Evolutionary conservation across 208 protist genomes (phyloP).

Genomic region (Phytomonas francai): DNA sequence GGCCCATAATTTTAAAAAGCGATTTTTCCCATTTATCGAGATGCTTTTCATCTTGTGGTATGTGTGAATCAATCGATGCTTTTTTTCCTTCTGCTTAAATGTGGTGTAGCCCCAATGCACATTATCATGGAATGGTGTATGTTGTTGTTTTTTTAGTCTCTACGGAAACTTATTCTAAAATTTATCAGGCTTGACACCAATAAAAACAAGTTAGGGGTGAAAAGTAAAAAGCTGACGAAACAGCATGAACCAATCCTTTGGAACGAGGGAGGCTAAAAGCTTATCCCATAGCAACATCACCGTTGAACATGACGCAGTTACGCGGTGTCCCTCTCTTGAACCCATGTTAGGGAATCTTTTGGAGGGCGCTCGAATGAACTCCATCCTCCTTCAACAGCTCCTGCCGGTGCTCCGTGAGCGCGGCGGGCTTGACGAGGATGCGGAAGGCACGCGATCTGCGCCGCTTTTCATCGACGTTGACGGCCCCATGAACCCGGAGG

Average conservation of each 20-base stretch:
- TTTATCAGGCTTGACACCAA: not conserved
- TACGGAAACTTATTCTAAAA: not conserved
- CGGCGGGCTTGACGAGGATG: not conserved
- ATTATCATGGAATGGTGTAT: not conserved
- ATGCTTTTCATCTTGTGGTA: not conserved
- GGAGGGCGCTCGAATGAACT: not conserved
- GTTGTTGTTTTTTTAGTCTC: not conserved
- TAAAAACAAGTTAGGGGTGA: not conserved
- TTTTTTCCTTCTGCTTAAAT: too few relatives aligned
- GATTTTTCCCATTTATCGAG: not conserved
- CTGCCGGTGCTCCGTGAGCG: slow-evolving; percentile 24
- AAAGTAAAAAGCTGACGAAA: not conserved
- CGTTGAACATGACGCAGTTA: not conserved
- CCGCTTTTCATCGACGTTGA: slow-evolving; percentile 51
- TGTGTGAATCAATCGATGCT: not conserved
- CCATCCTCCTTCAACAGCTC: slow-evolving; percentile 19
- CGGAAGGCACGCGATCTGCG: not conserved
- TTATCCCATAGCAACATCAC: not conserved
- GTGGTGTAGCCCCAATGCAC: not conserved
- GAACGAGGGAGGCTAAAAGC: not conserved
- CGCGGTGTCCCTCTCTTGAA: not conserved
- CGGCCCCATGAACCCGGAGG: slow-evolving; percentile 44
- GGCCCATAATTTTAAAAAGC: too few relatives aligned
- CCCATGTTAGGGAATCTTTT: not conserved
- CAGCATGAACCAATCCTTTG: not conserved